Conservation (phyloP, 169 alveolate genomes). For the Plasmodium inui region DNA sequence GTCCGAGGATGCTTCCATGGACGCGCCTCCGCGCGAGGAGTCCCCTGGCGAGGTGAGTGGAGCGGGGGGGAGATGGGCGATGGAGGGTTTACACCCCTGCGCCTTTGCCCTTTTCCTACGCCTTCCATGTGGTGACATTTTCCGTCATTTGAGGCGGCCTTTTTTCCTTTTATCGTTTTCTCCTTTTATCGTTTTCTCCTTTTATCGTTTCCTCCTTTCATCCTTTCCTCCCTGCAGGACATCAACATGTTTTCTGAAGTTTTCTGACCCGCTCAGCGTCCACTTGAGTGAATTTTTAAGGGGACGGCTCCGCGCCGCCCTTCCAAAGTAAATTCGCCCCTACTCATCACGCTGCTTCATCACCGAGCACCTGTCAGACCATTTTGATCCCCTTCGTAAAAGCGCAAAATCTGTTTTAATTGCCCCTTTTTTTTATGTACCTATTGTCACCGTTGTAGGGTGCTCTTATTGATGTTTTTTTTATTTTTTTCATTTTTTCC, state of each 20-base stretch:
- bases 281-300: neutral
- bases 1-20: conserved; percentile 11
- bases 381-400: neutral
- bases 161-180: neutral
- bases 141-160: neutral
- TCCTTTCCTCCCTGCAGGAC: conserved; percentile 15
- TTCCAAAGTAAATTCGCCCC: neutral
- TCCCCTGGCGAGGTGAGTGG: conserved; percentile 32
- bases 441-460: neutral
- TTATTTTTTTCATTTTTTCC: neutral
- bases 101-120: neutral
- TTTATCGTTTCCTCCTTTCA: neutral
- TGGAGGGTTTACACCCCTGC: neutral
- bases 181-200: neutral
- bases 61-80: neutral
- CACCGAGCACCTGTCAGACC: neutral
- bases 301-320: neutral
- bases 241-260: conserved; percentile 67
- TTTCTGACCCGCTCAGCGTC: neutral
- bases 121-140: neutral
- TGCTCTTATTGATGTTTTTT: neutral
- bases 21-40: conserved; percentile 6
- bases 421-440: neutral
- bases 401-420: neutral
- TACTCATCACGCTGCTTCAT: neutral